These are phyloP conservation scores for Apiospora arundinis DNA, from an alignment of 2,329 filamentous ascomycete genomes.

Conservation along the genomic window DNA sequence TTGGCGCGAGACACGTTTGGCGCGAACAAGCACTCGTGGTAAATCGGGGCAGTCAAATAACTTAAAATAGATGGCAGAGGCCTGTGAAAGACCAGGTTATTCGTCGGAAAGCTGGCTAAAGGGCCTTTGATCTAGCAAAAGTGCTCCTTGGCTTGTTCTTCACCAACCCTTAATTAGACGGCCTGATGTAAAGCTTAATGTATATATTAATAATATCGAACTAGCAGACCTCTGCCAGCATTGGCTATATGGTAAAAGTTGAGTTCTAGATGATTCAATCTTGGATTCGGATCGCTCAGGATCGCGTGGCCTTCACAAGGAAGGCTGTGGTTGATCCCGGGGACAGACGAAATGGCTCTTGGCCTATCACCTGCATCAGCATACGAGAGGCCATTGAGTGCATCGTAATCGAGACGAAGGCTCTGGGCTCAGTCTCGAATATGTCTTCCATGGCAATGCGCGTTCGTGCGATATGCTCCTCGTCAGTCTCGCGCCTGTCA, in stretches of 20 bases:
- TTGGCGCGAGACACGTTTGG: slow-evolving; percentile 21
- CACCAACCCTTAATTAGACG: no score
- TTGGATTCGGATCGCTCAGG: background rate
- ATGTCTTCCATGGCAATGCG: slow-evolving; percentile 43
- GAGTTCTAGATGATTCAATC: no score
- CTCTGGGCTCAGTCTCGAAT: slow-evolving; percentile 43
- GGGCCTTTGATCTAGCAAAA: no score
- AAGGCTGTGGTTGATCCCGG: slow-evolving; percentile 62
- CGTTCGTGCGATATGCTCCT: slow-evolving; percentile 43
- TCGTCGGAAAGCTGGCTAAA: no score
- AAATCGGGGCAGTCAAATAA: background rate
- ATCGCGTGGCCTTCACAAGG: slow-evolving; percentile 52
- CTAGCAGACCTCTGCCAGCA: no score
- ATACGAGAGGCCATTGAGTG: slow-evolving; percentile 50
- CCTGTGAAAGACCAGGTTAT: background rate
- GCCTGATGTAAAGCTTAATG: no score
- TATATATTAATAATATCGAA: no score
- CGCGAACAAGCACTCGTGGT: background rate
- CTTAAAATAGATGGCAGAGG: background rate
- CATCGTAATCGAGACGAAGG: slow-evolving; percentile 52
- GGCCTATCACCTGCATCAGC: slow-evolving; percentile 54
- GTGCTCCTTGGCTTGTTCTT: no score
- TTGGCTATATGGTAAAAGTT: no score
- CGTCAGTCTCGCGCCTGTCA: slow-evolving; percentile 45
- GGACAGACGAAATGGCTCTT: slow-evolving; percentile 52